These are phyloP conservation scores for Apiospora saccharicola DNA, from an alignment of 2,329 filamentous ascomycete species.

Conservation along the genomic window DNA sequence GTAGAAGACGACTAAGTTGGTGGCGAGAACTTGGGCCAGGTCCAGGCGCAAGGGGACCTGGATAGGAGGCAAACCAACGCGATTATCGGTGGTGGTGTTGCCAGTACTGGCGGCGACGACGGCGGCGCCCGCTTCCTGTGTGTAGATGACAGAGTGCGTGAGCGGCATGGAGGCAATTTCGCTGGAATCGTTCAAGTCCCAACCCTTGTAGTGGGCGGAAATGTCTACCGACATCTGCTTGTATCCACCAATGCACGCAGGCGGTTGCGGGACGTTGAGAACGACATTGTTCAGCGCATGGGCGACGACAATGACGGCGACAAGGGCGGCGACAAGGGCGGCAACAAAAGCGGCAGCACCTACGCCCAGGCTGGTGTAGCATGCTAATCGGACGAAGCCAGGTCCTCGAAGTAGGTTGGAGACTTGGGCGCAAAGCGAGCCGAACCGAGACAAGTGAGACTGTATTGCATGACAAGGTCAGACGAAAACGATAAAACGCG, in stretches of 20 bases:
- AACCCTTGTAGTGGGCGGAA: background rate
- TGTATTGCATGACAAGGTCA: background rate
- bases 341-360: no score
- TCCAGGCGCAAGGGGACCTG: background rate
- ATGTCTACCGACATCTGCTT: conserved; percentile 1
- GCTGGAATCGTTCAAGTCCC: no score
- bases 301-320: background rate
- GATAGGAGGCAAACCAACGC: background rate
- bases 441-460: background rate
- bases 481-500: background rate
- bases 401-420: background rate
- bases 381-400: background rate
- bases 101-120: background rate
- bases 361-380: background rate
- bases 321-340: background rate
- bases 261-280: background rate
- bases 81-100: background rate
- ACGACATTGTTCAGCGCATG: background rate
- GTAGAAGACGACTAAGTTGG: background rate
- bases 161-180: no score
- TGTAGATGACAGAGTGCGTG: background rate
- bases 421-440: background rate
- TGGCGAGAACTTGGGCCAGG: background rate
- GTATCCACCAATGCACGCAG: background rate
- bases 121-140: background rate